phyloP scores from a whole-genome alignment of 2,329 filamentous ascomycete genomes.

The Colletotrichum sp. region DNA sequence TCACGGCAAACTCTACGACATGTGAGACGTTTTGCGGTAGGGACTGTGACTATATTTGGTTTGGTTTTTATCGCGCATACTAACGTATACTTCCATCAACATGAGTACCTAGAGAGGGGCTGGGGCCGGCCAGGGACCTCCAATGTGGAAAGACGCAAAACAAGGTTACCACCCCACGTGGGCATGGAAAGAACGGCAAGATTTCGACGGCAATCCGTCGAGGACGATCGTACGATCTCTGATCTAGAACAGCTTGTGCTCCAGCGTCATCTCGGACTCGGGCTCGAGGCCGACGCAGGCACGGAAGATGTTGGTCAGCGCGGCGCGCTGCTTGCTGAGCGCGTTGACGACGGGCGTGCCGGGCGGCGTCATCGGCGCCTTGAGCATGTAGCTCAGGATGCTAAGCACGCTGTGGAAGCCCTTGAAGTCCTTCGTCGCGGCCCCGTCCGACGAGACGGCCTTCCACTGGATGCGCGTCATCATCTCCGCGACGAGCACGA shows the following conservation, averaged over 20 bases:
- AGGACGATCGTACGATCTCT: background rate
- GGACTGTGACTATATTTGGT: slow-evolving; percentile 9
- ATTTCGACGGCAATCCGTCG: background rate
- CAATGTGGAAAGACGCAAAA: background rate
- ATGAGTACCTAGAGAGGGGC: background rate
- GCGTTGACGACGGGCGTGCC: slow-evolving; percentile 96
- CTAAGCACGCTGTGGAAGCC: slow-evolving; percentile 97
- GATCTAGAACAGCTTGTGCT: slow-evolving; percentile 91
- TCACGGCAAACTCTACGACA: slow-evolving; percentile 3
- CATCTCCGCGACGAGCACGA: slow-evolving; percentile 92
- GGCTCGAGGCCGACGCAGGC: slow-evolving; percentile 96
- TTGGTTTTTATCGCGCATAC: background rate
- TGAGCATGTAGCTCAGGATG: slow-evolving; percentile 98
- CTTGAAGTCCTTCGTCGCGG: slow-evolving; percentile 73
- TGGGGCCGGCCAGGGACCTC: background rate
- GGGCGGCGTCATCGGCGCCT: slow-evolving; percentile 91
- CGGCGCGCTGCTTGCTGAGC: slow-evolving; percentile 92
- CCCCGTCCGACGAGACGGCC: slow-evolving; percentile 57
- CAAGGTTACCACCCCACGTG: background rate
- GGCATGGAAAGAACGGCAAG: background rate
- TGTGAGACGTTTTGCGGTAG: slow-evolving; percentile 9
- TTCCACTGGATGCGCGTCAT: slow-evolving; percentile 99
- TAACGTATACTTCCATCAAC: background rate
- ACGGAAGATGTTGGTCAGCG: slow-evolving; percentile 97
- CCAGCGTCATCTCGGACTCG: slow-evolving; percentile 97